phyloP scores from a whole-genome alignment of 345 rosid genomes.

The Dipteronia sinensis region DNA sequence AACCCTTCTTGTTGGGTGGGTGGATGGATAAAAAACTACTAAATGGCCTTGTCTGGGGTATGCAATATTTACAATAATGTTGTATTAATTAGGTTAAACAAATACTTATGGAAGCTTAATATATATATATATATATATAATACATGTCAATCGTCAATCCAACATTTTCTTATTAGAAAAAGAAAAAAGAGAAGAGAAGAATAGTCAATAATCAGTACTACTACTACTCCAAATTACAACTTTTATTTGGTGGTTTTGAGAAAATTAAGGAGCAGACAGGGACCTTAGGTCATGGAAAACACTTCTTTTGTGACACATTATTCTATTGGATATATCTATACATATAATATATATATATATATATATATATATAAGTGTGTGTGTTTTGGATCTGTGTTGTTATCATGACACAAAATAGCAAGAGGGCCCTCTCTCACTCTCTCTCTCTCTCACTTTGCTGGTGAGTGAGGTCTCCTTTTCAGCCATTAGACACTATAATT shows the following conservation, averaged over 20 bases:
- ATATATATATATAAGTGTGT: too few species aligned
- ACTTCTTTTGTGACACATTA: conserved; percentile 9
- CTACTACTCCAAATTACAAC: conserved; percentile 1
- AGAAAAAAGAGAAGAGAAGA: not conserved
- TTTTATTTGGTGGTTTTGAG: conserved; percentile 11
- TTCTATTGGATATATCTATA: conserved; percentile 8
- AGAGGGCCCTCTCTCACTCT: conserved; percentile 26
- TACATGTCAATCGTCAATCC: not conserved
- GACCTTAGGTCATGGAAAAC: conserved; percentile 27
- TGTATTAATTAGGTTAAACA: not conserved
- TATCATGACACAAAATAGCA: conserved; percentile 14
- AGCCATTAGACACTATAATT: conserved; percentile 11
- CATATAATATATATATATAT: not conserved
- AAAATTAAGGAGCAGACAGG: conserved; percentile 26
- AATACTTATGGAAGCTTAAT: not conserved
- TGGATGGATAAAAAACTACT: not conserved
- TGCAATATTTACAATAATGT: not conserved
- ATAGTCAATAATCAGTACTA: not conserved
- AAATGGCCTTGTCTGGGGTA: not conserved
- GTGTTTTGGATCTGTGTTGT: not conserved
- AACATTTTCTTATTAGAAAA: not conserved
- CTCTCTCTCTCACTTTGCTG: not conserved
- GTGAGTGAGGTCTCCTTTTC: conserved; percentile 36
- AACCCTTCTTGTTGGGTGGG: not conserved
- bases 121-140: not conserved